Evolutionary conservation across 179 eudicot genomes (phyloP).

Genomic region (Amaranthus tricolor): DNA sequence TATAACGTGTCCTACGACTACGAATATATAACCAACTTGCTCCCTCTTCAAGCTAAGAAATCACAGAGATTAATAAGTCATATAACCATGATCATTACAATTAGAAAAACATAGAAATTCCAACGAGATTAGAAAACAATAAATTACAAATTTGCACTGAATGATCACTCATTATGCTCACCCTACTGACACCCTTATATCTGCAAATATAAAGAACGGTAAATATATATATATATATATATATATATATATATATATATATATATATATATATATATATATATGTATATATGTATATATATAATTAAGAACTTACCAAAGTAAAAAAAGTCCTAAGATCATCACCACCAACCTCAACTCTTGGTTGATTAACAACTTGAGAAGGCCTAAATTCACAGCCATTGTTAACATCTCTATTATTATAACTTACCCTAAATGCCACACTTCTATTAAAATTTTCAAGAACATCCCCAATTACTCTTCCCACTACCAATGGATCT

Average conservation of each 20-base stretch:
- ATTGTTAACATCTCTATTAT: slow-evolving; percentile 47
- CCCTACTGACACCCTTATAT: too few relatives aligned
- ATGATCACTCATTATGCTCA: too few relatives aligned
- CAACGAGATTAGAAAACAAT: too few relatives aligned
- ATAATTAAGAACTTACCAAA: slow-evolving; percentile 42
- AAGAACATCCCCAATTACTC: slow-evolving; percentile 70
- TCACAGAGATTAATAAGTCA: too few relatives aligned
- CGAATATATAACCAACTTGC: too few relatives aligned
- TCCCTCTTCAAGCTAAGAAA: too few relatives aligned
- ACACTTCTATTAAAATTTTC: slow-evolving; percentile 54
- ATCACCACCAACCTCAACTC: slow-evolving; percentile 63
- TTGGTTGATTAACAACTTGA: slow-evolving; percentile 57
- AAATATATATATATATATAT: too few relatives aligned
- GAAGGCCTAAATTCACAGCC: slow-evolving; percentile 74
- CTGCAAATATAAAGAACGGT: too few relatives aligned
- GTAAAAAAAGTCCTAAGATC: slow-evolving; percentile 66
- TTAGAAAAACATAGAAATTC: not conserved
- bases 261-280: too few relatives aligned
- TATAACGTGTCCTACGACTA: too few relatives aligned
- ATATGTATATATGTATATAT: too few relatives aligned
- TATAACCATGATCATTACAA: not conserved
- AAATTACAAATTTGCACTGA: not conserved
- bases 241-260: too few relatives aligned
- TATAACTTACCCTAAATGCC: slow-evolving; percentile 36
- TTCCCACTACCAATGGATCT: slow-evolving; percentile 62